Conservation (phyloP, 495 filamentous ascomycete species). For the Xylona heveae region DNA sequence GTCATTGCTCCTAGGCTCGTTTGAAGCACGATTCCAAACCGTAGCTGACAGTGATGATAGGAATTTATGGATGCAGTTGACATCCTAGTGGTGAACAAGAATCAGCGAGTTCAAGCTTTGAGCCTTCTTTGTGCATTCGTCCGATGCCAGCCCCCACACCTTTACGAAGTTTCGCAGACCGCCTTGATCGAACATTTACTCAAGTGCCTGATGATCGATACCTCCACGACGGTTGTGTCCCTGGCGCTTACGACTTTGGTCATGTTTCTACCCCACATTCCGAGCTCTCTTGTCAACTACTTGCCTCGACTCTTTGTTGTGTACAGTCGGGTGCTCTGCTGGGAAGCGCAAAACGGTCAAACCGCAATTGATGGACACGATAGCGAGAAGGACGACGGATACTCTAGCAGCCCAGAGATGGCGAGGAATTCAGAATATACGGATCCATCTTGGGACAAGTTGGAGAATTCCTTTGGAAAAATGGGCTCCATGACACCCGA, state of each 20-base stretch:
- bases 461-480: conserved; percentile 29
- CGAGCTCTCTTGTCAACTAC: conserved; percentile 35
- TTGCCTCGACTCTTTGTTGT: conserved; percentile 52
- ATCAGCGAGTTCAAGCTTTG: conserved; percentile 32
- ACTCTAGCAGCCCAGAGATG: background rate
- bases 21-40: background rate
- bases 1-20: conserved; percentile 15
- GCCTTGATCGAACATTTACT: conserved; percentile 42
- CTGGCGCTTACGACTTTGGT: conserved; percentile 43
- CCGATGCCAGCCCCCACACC: conserved; percentile 44
- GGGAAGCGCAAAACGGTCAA: conserved; percentile 29
- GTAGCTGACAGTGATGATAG: conserved; percentile 17
- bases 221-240: conserved; percentile 43
- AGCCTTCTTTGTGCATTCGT: conserved; percentile 42
- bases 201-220: conserved; percentile 47
- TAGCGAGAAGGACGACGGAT: background rate
- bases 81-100: conserved; percentile 32
- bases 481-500: conserved; percentile 43
- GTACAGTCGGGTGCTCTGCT: conserved; percentile 51
- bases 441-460: conserved; percentile 32
- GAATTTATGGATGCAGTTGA: conserved; percentile 38
- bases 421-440: conserved; percentile 9
- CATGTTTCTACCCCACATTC: conserved; percentile 60
- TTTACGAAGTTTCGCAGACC: conserved; percentile 45
- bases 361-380: background rate